Evolutionary conservation across 441 rosid genomes (phyloP).

Genomic region (Erodium trifolium): DNA sequence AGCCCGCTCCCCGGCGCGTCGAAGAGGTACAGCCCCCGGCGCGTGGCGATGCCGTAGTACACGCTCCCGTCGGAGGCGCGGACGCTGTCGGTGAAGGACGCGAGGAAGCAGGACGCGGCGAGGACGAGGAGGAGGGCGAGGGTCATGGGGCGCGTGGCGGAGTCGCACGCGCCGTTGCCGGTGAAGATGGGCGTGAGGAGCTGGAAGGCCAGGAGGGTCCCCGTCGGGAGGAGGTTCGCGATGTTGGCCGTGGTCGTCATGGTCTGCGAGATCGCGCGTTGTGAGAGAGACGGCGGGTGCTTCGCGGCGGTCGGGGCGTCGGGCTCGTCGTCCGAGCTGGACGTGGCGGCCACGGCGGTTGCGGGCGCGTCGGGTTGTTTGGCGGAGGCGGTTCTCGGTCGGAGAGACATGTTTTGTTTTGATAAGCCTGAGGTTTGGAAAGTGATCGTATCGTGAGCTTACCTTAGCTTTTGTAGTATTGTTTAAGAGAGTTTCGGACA

Average conservation of each 20-base stretch:
- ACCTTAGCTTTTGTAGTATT: no score
- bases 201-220: constrained; percentile 57
- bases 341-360: neutral
- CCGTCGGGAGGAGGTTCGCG: constrained; percentile 64
- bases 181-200: constrained; percentile 52
- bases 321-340: constrained; percentile 10
- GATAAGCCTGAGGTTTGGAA: no score
- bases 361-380: no score
- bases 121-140: constrained; percentile 35
- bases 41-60: constrained; percentile 50
- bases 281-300: constrained; percentile 31
- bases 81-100: constrained; percentile 50
- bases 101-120: constrained; percentile 44
- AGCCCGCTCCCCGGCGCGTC: constrained; percentile 31
- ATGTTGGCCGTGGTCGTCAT: constrained; percentile 49
- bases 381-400: neutral
- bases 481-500: no score
- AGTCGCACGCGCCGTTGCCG: constrained; percentile 47
- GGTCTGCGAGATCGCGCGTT: constrained; percentile 43
- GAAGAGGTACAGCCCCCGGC: constrained; percentile 43
- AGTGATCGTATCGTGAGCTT: no score
- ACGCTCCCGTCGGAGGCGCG: constrained; percentile 36
- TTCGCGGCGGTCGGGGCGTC: constrained; percentile 30
- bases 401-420: no score
- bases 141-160: constrained; percentile 36